Evolutionary conservation across 805 yeast species (phyloP), one percentile per base, ranked within the genome.

Genomic region (Wickerhamomyces alni): DNA sequence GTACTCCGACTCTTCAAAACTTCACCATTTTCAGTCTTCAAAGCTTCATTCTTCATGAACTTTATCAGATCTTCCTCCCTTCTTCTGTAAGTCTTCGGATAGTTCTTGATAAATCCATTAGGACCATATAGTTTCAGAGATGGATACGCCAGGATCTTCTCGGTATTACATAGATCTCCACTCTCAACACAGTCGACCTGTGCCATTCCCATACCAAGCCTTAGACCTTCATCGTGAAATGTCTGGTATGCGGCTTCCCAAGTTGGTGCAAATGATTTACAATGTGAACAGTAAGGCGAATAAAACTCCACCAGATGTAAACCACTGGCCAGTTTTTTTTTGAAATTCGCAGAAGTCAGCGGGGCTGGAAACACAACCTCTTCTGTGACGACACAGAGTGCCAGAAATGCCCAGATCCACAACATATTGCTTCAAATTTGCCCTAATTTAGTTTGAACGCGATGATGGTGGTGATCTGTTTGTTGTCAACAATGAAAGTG

Each of bases 221-320:
- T 49, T 15, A 64, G 55, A 33, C 72, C 70, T 29, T 75, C 79
- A 9, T 61, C 57, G 28, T 69, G 59, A 50, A 75, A 72, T 4
- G 60, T 57, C 18, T 65, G 51, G 63, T 77, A 85, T 0, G 91
- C 73, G 40, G 72, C 67, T 42, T 77, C 73, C 97, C 98, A 93
- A 8, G 65, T 70, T 2, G 99, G 98, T 2, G 86, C 93, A 38
- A 93, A 63, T 8, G 64, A 68, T 45, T 66, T 72, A 63, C 99
- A 93, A 61, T 91, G 98, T 8, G 66, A 58, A 58, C 99, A 93
- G 53, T 81, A 81, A 0, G 99, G 99, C 25, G 96, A 87, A 57
- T 63, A 93, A 62, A 87, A 89, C 62, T 91, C 96, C 26, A 91
- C 80, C 54, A 91, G 70, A 52, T 88, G 82, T 17, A 80, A 62